Evolutionary conservation across 2,329 filamentous ascomycete species (phyloP), one percentile per base, ranked within the genome.

Genomic region (Bipolaris sorokiniana): DNA sequence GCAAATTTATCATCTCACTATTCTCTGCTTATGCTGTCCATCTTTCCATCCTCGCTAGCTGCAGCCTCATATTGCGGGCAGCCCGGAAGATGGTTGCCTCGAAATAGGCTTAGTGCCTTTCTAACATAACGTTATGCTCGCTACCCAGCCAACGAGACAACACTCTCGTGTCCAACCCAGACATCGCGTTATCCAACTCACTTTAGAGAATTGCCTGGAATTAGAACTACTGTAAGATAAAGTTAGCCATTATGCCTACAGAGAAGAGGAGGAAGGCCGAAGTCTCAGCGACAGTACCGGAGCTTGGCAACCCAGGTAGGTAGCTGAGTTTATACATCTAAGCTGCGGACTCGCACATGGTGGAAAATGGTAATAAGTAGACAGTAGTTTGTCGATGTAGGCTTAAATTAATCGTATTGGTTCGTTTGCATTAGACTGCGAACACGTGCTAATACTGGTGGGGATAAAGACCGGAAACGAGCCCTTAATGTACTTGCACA

Each of bases 401-500:
- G 3, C 6, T 1, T 18, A n/a, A 7, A 37, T 5, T 37, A 18
- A 37, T 37, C 36, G 36, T n/a, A 9, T 37, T n/a, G n/a, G n/a
- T 37, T n/a, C 2, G 4, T 10, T 1, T 18, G n/a, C 7, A 37
- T 18, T 7, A 18, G 36, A 16, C n/a, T 37, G 5, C n/a, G n/a
- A 37, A 18, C 16, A 16, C 18, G 36, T n/a, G 36, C 36, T 37
- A 18, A 37, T 4, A 37, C 11, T 28, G 6, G 23, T n/a, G 36
- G 36, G 34, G 3, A n/a, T 9, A 18, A 37, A 44, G 49, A 51
- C 5, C 49, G 49, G 5, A 20, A 45, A 40, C 49, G 49, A 44
- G 26, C 45, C 5, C 40, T 51, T 6, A 45, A 51, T 36, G 28
- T 51, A 16, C 49, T 51, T 9, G 49, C 49, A 20, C 49, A 51